phyloP scores from a whole-genome alignment of 2,329 filamentous ascomycete genomes.

The Stromatinia cepivora region DNA sequence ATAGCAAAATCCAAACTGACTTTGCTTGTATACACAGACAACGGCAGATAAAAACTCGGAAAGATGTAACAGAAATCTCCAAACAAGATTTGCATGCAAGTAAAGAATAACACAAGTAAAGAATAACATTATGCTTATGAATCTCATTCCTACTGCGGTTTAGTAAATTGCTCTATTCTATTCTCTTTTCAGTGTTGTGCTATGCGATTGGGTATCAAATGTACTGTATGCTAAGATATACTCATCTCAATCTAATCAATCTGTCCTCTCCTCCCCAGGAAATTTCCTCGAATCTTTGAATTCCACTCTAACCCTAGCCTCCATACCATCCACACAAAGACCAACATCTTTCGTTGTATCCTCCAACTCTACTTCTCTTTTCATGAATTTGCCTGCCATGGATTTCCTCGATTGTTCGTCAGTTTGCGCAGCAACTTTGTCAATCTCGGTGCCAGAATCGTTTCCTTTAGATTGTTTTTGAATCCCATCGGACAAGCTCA shows the following conservation, averaged over 20 bases:
- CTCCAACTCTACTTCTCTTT: constrained; percentile 75
- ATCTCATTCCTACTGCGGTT: neutral
- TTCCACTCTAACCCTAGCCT: constrained; percentile 72
- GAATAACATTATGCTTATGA: neutral
- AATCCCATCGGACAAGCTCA: constrained; percentile 22
- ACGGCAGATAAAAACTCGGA: neutral
- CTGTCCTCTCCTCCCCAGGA: neutral
- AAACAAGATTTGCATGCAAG: neutral
- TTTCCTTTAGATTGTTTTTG: constrained; percentile 33
- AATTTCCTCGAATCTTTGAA: constrained; percentile 26
- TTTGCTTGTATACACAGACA: neutral
- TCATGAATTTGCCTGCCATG: constrained; percentile 60
- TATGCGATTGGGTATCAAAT: constrained; percentile 8
- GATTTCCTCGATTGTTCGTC: neutral
- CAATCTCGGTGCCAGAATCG: neutral
- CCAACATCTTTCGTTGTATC: constrained; percentile 80
- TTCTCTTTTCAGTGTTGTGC: neutral
- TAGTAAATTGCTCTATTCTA: neutral
- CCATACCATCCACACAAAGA: constrained; percentile 74
- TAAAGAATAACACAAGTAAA: neutral
- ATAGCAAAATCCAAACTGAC: neutral
- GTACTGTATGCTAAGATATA: constrained; percentile 5
- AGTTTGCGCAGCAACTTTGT: neutral
- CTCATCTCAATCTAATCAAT: constrained; percentile 19
- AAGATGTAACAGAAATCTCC: neutral